These are phyloP conservation scores for Borovskyia barvae DNA, from an alignment of 208 protist species.

Conservation along the genomic window DNA sequence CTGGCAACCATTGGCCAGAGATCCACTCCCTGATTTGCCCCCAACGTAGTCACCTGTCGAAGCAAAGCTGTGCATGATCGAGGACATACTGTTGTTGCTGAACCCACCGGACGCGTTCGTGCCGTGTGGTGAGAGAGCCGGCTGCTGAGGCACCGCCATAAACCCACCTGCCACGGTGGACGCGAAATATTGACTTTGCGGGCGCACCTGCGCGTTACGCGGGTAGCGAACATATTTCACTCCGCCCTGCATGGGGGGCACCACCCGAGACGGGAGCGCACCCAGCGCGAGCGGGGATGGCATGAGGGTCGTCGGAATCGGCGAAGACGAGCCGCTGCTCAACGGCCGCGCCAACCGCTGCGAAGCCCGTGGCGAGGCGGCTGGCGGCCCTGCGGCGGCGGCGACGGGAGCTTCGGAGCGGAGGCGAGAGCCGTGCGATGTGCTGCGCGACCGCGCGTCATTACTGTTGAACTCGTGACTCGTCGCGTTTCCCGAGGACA, in stretches of 20 bases:
- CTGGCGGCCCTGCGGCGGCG: background rate
- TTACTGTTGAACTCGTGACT: background rate
- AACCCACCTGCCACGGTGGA: slow-evolving; percentile 22
- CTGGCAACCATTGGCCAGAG: too few relatives aligned
- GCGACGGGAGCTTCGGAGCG: background rate
- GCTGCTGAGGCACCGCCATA: slow-evolving; percentile 20
- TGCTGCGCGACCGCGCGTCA: background rate
- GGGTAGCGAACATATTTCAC: slow-evolving; percentile 29
- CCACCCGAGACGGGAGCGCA: background rate
- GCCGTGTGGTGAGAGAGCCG: slow-evolving; percentile 1
- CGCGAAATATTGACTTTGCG: slow-evolving; percentile 31
- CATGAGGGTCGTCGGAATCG: background rate
- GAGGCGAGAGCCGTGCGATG: background rate
- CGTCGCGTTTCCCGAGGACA: slow-evolving; percentile 1
- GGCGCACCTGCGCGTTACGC: slow-evolving; percentile 20
- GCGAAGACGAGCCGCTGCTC: background rate
- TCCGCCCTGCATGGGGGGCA: slow-evolving; percentile 1
- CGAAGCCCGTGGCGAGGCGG: too few relatives aligned
- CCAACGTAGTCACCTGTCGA: background rate
- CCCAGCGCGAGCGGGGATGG: background rate
- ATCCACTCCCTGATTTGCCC: too few relatives aligned
- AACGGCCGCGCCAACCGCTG: slow-evolving; percentile 5
- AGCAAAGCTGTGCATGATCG: slow-evolving; percentile 5
- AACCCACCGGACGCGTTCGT: background rate
- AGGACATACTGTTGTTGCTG: slow-evolving; percentile 2